Evolutionary conservation across 495 filamentous ascomycete genomes (phyloP), one percentile per base, ranked within the genome.

Genomic region (Eremomyces bilateralis): DNA sequence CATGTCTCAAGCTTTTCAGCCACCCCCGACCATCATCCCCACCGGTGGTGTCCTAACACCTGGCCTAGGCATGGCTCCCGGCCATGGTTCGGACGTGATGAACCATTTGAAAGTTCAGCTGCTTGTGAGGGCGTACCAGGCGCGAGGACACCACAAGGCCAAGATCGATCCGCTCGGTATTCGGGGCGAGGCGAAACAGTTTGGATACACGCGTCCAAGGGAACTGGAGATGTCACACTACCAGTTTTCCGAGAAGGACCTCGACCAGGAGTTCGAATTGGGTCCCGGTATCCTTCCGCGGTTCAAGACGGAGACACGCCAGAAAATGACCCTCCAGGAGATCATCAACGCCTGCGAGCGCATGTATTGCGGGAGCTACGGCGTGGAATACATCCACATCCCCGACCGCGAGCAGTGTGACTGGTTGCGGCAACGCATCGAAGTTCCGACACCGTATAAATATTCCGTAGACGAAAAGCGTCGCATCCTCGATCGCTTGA

Each of bases 61-160:
- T 19, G 75, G 73, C 29, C 58, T 68, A 25, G 73, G 75, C 33
- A 62, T 80, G 43, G 60, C 60, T 24, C 52, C 73, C 37, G 71
- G 74, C 25, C 59, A 76, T 39, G 80, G 77, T 43, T 66, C 77
- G 31, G 79, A 95, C 55, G 71, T 95, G 45, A 85, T 74, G 37
- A 91, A 92, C 53, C 88, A 95, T 62, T 66, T 97, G 61, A 97
- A 97, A 64, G 90, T 95, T 28, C 88, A 97, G 62, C 67, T 97
- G 15, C 65, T 97, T 20, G 81, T 91, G 29, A 80, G 88, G 48
- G 88, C 90, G 33, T 97, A 94, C 63, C 88, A 97, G 62, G 82
- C 91, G 40, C 78, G 88, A 48, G 88, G 88, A 39, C 88, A 97
- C 57, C 82, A 94, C 69, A 93, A 92, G 64, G 84, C 88, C 38